phyloP scores from a whole-genome alignment of 179 eudicot species.

The Gypsophila paniculata region DNA sequence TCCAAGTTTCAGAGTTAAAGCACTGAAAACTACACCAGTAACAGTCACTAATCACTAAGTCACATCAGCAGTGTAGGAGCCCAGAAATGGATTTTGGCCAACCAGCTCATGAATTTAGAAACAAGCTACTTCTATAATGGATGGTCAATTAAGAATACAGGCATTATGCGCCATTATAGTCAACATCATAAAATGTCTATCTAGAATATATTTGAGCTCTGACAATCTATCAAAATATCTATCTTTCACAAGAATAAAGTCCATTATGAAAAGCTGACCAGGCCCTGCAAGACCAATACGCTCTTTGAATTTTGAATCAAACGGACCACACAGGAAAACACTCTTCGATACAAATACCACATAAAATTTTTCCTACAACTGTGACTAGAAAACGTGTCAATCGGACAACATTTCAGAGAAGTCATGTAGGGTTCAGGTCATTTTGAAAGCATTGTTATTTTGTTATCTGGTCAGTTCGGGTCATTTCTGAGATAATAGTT shows the following conservation, averaged over 20 bases:
- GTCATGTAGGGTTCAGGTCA: neutral
- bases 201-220: neutral
- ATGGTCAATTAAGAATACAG: neutral
- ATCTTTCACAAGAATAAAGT: neutral
- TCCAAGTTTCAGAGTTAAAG: neutral
- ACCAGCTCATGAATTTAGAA: slow-evolving; percentile 4
- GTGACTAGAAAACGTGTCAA: neutral
- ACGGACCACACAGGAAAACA: neutral
- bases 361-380: neutral
- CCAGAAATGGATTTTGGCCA: slow-evolving; percentile 5
- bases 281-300: neutral
- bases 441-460: no score
- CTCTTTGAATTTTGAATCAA: neutral
- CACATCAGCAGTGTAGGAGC: neutral
- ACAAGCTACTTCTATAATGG: neutral
- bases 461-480: neutral
- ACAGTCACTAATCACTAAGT: neutral
- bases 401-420: neutral
- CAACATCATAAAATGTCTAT: neutral
- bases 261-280: neutral
- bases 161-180: neutral
- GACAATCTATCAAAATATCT: neutral
- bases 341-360: neutral
- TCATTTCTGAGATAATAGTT: neutral
- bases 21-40: slow-evolving; percentile 1